Evolutionary conservation across 305 asterid genomes (phyloP).

Genomic region (Withania somnifera): DNA sequence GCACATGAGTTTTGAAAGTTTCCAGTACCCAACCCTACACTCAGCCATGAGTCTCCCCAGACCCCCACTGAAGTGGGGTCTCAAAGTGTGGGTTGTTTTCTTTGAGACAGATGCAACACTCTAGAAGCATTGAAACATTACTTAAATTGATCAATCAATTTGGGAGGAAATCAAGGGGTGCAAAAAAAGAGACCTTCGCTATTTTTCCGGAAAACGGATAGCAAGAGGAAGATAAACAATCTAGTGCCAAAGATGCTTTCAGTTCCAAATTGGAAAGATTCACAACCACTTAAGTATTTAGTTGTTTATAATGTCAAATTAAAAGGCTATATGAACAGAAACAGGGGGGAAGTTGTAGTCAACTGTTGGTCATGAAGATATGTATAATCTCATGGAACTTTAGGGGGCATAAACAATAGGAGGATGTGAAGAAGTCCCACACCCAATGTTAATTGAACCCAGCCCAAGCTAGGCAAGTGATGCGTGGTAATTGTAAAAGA

Average conservation of each 20-base stretch:
- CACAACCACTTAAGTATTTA: not conserved
- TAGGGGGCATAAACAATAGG: not conserved
- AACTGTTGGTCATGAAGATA: not conserved
- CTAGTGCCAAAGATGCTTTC: not conserved
- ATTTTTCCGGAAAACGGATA: not conserved
- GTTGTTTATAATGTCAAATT: not conserved
- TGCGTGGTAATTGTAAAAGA: not conserved
- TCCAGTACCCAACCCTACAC: not conserved
- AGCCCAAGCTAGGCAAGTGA: not conserved
- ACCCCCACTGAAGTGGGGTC: not conserved
- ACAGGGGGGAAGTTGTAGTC: not conserved
- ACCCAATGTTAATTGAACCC: not conserved
- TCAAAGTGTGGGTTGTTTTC: not conserved
- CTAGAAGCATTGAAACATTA: not conserved
- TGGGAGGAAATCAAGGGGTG: not conserved
- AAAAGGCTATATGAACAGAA: not conserved
- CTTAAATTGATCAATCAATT: not conserved
- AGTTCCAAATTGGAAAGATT: not conserved
- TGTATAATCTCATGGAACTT: not conserved
- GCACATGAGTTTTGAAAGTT: not conserved
- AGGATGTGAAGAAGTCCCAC: not conserved
- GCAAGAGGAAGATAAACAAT: not conserved
- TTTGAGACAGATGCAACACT: not conserved
- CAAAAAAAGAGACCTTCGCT: not conserved
- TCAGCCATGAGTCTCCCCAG: not conserved